A percentile compares a stretch with the other conserved stretches of the same genome.
phyloP scores from a whole-genome alignment of 1,139 yeast species.

The Sugiyamaella paludigena region DNA sequence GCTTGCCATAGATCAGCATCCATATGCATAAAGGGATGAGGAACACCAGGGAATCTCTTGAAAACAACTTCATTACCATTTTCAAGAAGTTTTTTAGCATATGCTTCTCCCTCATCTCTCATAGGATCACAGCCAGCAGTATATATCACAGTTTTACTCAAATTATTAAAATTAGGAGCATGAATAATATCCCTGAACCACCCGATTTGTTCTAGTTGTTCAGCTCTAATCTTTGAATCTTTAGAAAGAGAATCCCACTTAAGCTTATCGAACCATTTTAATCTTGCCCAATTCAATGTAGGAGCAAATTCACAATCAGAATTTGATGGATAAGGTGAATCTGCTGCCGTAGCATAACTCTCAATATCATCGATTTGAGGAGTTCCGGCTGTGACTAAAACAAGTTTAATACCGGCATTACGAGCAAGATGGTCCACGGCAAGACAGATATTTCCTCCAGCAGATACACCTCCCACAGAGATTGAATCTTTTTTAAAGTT shows the following conservation, averaged over 20 bases:
- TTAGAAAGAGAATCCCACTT: conserved; percentile 6
- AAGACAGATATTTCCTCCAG: conserved; percentile 16
- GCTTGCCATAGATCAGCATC: conserved; percentile 7
- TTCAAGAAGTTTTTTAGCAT: conserved; percentile 33
- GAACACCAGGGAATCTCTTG: conserved; percentile 9
- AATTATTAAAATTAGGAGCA: conserved; percentile 27
- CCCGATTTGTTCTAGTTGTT: too few species aligned
- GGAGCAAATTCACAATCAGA: conserved; percentile 10
- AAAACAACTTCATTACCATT: conserved; percentile 28
- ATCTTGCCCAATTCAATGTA: conserved; percentile 6
- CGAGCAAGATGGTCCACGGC: conserved; percentile 14
- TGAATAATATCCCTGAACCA: too few species aligned
- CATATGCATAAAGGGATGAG: conserved; percentile 9
- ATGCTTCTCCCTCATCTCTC: conserved; percentile 37
- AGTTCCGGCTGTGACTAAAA: conserved; percentile 10
- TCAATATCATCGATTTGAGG: conserved; percentile 3
- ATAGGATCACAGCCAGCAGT: conserved; percentile 38
- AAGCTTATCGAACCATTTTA: conserved; percentile 8
- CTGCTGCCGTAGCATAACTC: not conserved
- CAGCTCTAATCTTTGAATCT: conserved; percentile 12
- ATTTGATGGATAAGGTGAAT: conserved; percentile 15
- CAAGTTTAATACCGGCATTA: conserved; percentile 11
- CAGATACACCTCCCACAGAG: conserved; percentile 18
- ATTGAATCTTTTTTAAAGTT: conserved; percentile 13
- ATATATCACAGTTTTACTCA: conserved; percentile 33